These are phyloP conservation scores for Wickerhamiella cacticola DNA, from an alignment of 805 yeast genomes.

Conservation along the genomic window DNA sequence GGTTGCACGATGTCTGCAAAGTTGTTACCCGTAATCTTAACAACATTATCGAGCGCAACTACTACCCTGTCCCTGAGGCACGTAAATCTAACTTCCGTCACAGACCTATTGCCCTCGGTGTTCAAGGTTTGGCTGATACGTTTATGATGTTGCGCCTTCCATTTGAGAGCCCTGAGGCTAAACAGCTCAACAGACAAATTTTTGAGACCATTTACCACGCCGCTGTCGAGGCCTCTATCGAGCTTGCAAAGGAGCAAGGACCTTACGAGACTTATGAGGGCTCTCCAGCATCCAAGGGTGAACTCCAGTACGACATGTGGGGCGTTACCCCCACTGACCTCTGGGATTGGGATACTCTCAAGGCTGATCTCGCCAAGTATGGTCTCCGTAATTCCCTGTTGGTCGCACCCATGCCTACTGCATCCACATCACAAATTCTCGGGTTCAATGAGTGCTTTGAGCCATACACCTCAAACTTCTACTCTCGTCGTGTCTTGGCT, in stretches of 20 bases:
- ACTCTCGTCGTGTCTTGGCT: slow-evolving; percentile 77
- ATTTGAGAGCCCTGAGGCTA: slow-evolving; percentile 74
- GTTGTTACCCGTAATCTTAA: slow-evolving; percentile 69
- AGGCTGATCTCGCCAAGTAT: slow-evolving; percentile 41
- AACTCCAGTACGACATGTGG: slow-evolving; percentile 84
- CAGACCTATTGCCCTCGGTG: slow-evolving; percentile 94
- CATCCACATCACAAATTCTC: slow-evolving; percentile 89
- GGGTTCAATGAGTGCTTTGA: slow-evolving; percentile 95
- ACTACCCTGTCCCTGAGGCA: slow-evolving; percentile 75
- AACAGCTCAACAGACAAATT: slow-evolving; percentile 62
- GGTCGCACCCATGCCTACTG: slow-evolving; percentile 92
- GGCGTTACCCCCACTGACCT: slow-evolving; percentile 58
- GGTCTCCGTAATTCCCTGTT: slow-evolving; percentile 76
- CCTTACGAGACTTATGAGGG: slow-evolving; percentile 63
- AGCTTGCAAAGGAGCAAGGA: slow-evolving; percentile 60
- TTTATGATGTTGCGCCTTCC: slow-evolving; percentile 72
- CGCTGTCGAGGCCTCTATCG: slow-evolving; percentile 76
- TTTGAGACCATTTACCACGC: slow-evolving; percentile 95
- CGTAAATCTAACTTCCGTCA: slow-evolving; percentile 63
- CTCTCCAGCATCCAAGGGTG: slow-evolving; percentile 82
- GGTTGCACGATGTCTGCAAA: slow-evolving; percentile 65
- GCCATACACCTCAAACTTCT: slow-evolving; percentile 87
- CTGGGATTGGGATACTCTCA: slow-evolving; percentile 78
- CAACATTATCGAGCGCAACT: slow-evolving; percentile 70
- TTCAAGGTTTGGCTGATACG: slow-evolving; percentile 91